Evolutionary conservation across 129 eudicot genomes (phyloP).

Genomic region (Scalesia atractyloides): DNA sequence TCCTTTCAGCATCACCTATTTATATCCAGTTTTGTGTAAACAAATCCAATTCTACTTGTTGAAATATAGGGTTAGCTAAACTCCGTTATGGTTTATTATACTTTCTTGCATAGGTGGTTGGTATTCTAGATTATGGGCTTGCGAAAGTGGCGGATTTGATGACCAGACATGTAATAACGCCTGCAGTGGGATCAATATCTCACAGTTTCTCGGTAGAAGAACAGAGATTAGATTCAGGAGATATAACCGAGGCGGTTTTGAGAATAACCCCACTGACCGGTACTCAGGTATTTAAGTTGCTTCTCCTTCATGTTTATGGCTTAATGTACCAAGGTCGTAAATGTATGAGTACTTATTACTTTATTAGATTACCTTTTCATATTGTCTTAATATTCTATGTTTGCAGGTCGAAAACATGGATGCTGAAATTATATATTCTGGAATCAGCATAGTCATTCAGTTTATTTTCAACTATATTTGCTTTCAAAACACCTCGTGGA

Average conservation of each 20-base stretch:
- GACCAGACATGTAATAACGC: slow-evolving; percentile 63
- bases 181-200: slow-evolving; percentile 48
- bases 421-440: slow-evolving; percentile 68
- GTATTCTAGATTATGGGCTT: slow-evolving; percentile 77
- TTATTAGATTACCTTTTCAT: not conserved
- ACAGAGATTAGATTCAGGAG: slow-evolving; percentile 35
- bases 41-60: not conserved
- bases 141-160: slow-evolving; percentile 88
- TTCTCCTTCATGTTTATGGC: slow-evolving; percentile 16
- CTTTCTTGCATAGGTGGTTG: slow-evolving; percentile 60
- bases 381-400: slow-evolving; percentile 12
- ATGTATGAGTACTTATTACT: not conserved
- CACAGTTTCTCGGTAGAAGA: slow-evolving; percentile 51
- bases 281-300: slow-evolving; percentile 48
- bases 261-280: slow-evolving; percentile 51
- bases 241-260: slow-evolving; percentile 50
- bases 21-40: not conserved
- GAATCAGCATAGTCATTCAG: slow-evolving; percentile 49
- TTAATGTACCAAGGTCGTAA: not conserved
- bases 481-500: slow-evolving; percentile 74
- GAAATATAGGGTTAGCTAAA: not conserved
- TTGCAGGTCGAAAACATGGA: slow-evolving; percentile 56
- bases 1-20: slow-evolving; percentile 17
- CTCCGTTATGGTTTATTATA: not conserved
- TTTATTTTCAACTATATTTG: slow-evolving; percentile 64